Base-by-base conservation (phyloP, 495 filamentous ascomycete genomes). In the Lentithecium fluviatile region DNA sequence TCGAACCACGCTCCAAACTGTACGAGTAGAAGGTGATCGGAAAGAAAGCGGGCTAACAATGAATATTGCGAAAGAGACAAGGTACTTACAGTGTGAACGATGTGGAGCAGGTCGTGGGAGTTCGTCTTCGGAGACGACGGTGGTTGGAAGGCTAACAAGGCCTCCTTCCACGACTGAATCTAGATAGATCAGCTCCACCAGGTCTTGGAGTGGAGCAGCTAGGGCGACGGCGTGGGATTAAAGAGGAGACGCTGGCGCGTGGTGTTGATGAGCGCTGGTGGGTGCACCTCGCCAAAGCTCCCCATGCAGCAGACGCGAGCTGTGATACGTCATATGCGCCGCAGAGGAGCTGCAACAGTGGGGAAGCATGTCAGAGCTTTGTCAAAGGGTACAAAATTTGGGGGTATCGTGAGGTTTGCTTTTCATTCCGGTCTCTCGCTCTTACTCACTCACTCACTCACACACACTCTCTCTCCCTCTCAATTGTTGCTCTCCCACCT, bases 361-460 rank as follows among this genome's bases (percentile, higher is more conserved):
- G 29, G 29, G 29, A 10, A 10, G 29, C 29, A 32, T 32, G 29
- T 32, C 29, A 32, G 29, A 32, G 29, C 29, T 32, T n/a, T 32
- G 29, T 32, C n/a, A n/a, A 32, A 32, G 29, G 29, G 4, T 32
- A 10, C 29, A 32, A 32, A 32, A 32, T 3, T 32, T 32, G 3
- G 29, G 3, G 29, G 29, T 60, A 66, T 66, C 63, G 63, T 66
- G 63, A 66, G n/a, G 21, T 52, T 43, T 38, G 29, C 38, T 58
- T 6, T 10, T 32, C 10, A 32, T 10, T 32, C 29, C 10, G 4
- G 29, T 32, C 29, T 32, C 3, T 32, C 3, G 3, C 29, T 32
- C 29, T 32, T 10, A 10, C 3, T 10, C 29, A 10, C 29, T 32
- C 29, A 4, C 29, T 32, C 29, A 10, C n/a, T n/a, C n/a, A n/a